Percentiles rank a stretch among this genome's conserved stretches.
Evolutionary conservation across 805 yeast species (phyloP).

Genomic region (Lipomyces kockii): DNA sequence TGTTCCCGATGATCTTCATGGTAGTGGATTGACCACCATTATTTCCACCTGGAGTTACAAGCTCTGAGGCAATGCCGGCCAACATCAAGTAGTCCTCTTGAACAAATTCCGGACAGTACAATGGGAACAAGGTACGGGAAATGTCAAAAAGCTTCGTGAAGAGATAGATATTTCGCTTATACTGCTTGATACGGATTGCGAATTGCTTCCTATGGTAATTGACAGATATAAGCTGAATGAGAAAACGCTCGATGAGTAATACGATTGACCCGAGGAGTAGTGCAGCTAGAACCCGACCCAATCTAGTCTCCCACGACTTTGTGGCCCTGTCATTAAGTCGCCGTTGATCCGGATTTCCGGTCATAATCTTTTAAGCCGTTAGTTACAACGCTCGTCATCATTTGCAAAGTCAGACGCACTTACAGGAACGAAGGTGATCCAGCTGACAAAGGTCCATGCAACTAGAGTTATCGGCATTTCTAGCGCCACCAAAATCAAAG

Average conservation of each 20-base stretch:
- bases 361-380: conserved; percentile 24
- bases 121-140: conserved; percentile 46
- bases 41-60: conserved; percentile 16
- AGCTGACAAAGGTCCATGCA: conserved; percentile 46
- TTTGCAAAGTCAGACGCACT: neutral
- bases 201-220: conserved; percentile 49
- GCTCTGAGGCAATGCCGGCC: conserved; percentile 37
- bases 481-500: conserved; percentile 45
- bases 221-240: conserved; percentile 48
- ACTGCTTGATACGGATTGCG: conserved; percentile 46
- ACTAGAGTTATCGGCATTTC: conserved; percentile 45
- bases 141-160: conserved; percentile 44
- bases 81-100: conserved; percentile 45
- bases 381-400: neutral
- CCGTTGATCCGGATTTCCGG: conserved; percentile 30
- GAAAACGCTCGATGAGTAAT: conserved; percentile 46
- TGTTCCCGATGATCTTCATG: conserved; percentile 19
- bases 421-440: conserved; percentile 43
- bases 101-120: conserved; percentile 44
- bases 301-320: conserved; percentile 46
- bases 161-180: conserved; percentile 44
- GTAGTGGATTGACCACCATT: conserved; percentile 11
- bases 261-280: conserved; percentile 46
- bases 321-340: conserved; percentile 18
- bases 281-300: conserved; percentile 47